Percentiles rank a stretch among this genome's conserved stretches.
phyloP scores from a whole-genome alignment of 495 filamentous ascomycete species.

The Cenococcum geophilum region DNA sequence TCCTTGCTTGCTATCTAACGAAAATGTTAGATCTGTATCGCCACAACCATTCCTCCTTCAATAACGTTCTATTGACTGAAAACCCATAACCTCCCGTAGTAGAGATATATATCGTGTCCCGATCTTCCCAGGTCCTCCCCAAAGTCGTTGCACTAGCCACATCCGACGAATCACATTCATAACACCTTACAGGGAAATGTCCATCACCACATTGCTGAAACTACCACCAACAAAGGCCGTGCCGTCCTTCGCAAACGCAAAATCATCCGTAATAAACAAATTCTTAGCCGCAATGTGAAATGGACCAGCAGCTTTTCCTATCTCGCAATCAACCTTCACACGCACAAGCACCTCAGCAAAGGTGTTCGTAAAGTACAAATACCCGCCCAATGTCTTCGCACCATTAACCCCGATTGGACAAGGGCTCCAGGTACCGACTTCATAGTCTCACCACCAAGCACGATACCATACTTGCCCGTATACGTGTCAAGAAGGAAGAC shows the following conservation, averaged over 20 bases:
- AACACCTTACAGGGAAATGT: too few species aligned
- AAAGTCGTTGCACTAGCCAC: too few species aligned
- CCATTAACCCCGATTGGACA: neutral
- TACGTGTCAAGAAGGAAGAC: neutral
- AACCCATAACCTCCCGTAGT: too few species aligned
- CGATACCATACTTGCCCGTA: neutral
- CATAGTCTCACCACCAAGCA: neutral
- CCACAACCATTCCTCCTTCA: too few species aligned
- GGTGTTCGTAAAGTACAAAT: neutral
- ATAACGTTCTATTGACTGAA: too few species aligned
- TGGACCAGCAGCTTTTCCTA: neutral
- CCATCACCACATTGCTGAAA: neutral
- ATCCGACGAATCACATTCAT: too few species aligned
- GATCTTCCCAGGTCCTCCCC: too few species aligned
- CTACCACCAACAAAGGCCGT: neutral
- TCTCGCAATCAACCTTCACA: neutral
- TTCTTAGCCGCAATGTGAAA: neutral
- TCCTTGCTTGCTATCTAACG: too few species aligned
- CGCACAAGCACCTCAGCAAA: neutral
- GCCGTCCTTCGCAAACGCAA: neutral
- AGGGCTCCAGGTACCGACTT: neutral
- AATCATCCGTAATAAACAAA: neutral
- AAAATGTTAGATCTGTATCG: too few species aligned
- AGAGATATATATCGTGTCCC: too few species aligned
- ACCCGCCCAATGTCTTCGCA: neutral